Conservation (phyloP, 1,284 basidiomycete genomes). For the Malassezia sympodialis region DNA sequence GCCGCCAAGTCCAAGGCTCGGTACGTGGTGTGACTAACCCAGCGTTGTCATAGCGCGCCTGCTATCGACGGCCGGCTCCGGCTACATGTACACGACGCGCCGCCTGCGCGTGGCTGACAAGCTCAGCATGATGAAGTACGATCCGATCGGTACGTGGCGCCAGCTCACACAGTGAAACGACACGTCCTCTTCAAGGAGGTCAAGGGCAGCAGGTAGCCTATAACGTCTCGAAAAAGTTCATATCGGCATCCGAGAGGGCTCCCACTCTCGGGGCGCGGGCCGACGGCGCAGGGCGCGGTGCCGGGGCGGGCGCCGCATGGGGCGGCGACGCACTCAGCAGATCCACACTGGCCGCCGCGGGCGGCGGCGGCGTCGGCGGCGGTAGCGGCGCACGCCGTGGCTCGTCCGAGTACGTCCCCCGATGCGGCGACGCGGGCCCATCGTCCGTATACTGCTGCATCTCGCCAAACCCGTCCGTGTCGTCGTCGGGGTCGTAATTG, state of each 20-base stretch:
- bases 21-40: conserved; percentile 18
- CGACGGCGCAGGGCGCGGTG: background rate
- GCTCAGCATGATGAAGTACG: conserved; percentile 46
- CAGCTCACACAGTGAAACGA: conserved; percentile 28
- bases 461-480: conserved; percentile 5
- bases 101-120: conserved; percentile 32
- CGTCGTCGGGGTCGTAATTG: background rate
- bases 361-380: background rate
- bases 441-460: conserved; percentile 8
- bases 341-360: background rate
- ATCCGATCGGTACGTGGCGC: conserved; percentile 37
- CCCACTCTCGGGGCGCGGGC: background rate
- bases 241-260: background rate
- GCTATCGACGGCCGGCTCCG: conserved; percentile 43
- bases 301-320: background rate
- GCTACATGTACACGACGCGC: conserved; percentile 43
- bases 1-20: conserved; percentile 42
- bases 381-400: background rate
- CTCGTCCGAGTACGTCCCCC: background rate
- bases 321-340: conserved; percentile 6
- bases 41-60: conserved; percentile 44
- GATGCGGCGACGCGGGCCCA: background rate
- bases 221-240: conserved; percentile 15
- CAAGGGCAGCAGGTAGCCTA: conserved; percentile 30
- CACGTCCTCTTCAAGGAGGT: conserved; percentile 42